Evolutionary conservation across 768 basidiomycete species (phyloP), one percentile per base, ranked within the genome.

Genomic region (Hypholoma sublateritium): DNA sequence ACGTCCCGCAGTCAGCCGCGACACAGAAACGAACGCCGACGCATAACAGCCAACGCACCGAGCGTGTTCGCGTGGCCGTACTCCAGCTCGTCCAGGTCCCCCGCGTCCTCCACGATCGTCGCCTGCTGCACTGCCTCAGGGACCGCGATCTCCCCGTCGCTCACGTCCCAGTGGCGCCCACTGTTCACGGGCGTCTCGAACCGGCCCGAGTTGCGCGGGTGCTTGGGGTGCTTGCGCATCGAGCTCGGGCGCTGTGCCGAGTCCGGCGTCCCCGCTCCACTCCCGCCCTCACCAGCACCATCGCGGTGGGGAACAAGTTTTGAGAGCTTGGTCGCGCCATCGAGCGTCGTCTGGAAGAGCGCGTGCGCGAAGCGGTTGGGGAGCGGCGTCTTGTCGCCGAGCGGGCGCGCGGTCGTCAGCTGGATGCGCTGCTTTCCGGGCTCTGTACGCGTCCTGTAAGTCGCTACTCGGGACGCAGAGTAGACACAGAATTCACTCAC

Each of bases 121-220:
- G 73, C 72, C 48, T 62, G 46, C 54, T 69, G 61, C 3, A 61
- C 22, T 5, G 3, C 62, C 41, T 73, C 74, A 2, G 68, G 69
- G 4, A 64, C 49, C 1, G 66, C 69, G 13, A 78, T 70, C 51
- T 71, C 73, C 0, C 67, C 66, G 22, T 90, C 88, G 61, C 83
- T 85, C 34, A 89, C 80, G 62, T 93, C 89, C 91, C 90, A 93
- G 55, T 87, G 83, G 59, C 84, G 78, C 2, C 87, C 89, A 9
- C 72, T 74, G 17, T 84, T 85, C 37, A 78, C 60, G 1, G 91
- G 91, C 0, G 91, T 93, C 64, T 87, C 78, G 60, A 88, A 87
- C 14, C 57, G 72, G 59, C 78, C 78, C 43, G 35, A 35, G 19
- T 69, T 73, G 22, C 39, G 39, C 39, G 76, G 74, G 56, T 76